Base-by-base conservation (phyloP, 345 rosid species). In the Capsella bursapastoris region DNA sequence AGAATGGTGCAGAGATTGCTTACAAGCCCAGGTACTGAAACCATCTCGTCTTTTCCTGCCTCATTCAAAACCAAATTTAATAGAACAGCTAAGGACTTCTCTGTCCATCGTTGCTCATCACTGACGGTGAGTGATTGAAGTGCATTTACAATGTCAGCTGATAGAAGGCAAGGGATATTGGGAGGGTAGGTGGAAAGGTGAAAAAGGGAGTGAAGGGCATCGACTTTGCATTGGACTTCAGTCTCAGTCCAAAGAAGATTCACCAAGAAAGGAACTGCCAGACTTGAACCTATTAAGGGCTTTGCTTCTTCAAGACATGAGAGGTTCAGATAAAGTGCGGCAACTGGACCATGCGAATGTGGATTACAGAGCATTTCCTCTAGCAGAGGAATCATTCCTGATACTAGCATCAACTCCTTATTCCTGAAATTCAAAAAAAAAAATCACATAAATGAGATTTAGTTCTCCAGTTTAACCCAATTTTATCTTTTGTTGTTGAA, bases 281-380 rank as follows among this genome's bases (percentile, higher is more conserved):
- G 80, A 70, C 96, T 87, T 47, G 89, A 75, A 73, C 98, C 96
- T 57, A 92, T 92, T 56, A 86, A 38, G 5, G 92, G 74, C 81
- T 95, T 95, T 43, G 92, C 96, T 47, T 84, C 86, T 51, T 86
- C 90, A 41, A 84, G 87, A 81, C 93, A 95, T 14, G 98, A 87
- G 8, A 95, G 93, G 71, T 92, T 92, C 38, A 95, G 85, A 82
- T 89, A 95, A 47, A 95, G 92, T 25, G 99, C 99, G 3, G 97
- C 89, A 22, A 90, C 96, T 27, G 87, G 75, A 61, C 83, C 87
- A 65, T 78, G 80, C 2, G 92, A 83, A 63, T 68, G 76, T 25
- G 83, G 72, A 77, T 72, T 86, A 59, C 83, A 82, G 49, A 86
- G 83, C 97, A 95, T 95, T 74, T 79, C 77, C 86, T 95, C 99